phyloP scores from a whole-genome alignment of 139 green algal species.

The Pseudopediastrum boryanum region DNA sequence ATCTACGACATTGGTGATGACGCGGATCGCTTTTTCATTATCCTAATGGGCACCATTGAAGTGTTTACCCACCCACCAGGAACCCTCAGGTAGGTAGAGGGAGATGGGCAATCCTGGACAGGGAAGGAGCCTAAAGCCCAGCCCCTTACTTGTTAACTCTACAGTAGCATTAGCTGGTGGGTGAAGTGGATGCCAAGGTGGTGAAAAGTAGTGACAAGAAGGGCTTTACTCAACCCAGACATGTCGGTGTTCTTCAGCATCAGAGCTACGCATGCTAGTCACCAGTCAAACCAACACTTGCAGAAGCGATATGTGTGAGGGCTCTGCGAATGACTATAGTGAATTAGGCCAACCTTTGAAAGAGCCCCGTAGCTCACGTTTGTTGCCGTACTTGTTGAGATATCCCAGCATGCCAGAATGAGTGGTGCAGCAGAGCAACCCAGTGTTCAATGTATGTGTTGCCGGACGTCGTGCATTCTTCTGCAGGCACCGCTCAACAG shows the following conservation, averaged over 20 bases:
- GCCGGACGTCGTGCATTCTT: not conserved
- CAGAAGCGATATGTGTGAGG: not conserved
- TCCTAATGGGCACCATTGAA: constrained; percentile 51
- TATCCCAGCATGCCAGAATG: too few relatives aligned
- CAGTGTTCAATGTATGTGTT: too few relatives aligned
- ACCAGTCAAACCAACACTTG: not conserved
- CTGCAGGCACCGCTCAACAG: constrained; percentile 13
- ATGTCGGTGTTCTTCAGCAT: constrained; percentile 42
- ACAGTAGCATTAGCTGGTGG: too few relatives aligned
- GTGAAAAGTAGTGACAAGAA: too few relatives aligned
- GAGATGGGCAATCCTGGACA: too few relatives aligned
- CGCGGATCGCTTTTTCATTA: constrained; percentile 59
- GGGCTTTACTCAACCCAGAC: too few relatives aligned
- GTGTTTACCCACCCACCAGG: constrained; percentile 54
- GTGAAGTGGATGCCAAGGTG: too few relatives aligned
- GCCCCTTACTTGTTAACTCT: too few relatives aligned
- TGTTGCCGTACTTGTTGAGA: too few relatives aligned
- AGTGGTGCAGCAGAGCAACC: too few relatives aligned
- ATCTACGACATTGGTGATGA: constrained; percentile 55
- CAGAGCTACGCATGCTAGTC: not conserved
- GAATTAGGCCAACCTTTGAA: not conserved
- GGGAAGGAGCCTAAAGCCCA: too few relatives aligned
- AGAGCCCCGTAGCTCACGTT: too few relatives aligned
- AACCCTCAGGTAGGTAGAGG: not conserved
- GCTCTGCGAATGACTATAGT: not conserved